phyloP scores from a whole-genome alignment of 148 eudicot genomes.

The Vaccinium vitisidaea region DNA sequence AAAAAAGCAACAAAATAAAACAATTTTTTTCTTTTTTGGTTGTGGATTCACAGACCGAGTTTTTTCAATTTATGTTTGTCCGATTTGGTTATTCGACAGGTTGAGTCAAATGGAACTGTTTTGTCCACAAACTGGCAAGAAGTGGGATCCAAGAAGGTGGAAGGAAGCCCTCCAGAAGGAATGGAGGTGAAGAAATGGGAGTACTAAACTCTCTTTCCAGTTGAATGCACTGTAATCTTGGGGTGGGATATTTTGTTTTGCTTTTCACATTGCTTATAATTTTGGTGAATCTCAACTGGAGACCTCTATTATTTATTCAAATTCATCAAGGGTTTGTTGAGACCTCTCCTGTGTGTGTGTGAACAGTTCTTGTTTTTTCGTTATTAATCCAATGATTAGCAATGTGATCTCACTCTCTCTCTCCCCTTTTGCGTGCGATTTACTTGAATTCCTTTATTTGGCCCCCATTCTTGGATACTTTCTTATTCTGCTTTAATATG shows the following conservation, averaged over 20 bases:
- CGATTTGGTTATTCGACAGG: constrained; percentile 22
- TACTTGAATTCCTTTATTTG: background rate
- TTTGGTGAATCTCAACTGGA: background rate
- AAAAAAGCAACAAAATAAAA: background rate
- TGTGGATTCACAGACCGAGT: background rate
- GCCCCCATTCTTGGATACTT: background rate
- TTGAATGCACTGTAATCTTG: background rate
- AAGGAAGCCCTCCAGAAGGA: constrained; percentile 65
- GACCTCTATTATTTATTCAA: background rate
- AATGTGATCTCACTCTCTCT: background rate
- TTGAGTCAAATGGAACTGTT: constrained; percentile 73
- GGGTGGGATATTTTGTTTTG: background rate
- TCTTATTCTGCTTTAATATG: background rate
- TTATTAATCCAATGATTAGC: background rate
- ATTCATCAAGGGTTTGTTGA: background rate
- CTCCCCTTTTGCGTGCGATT: background rate
- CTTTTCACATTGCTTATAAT: background rate
- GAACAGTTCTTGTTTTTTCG: background rate
- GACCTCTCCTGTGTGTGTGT: background rate
- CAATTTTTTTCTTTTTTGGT: background rate
- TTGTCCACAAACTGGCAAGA: constrained; percentile 77
- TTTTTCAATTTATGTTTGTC: background rate
- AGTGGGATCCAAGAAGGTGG: constrained; percentile 63
- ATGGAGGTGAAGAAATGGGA: constrained; percentile 84
- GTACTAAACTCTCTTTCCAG: constrained; percentile 19